Conservation (phyloP, 768 basidiomycete species). For the Mycena maculata region DNA sequence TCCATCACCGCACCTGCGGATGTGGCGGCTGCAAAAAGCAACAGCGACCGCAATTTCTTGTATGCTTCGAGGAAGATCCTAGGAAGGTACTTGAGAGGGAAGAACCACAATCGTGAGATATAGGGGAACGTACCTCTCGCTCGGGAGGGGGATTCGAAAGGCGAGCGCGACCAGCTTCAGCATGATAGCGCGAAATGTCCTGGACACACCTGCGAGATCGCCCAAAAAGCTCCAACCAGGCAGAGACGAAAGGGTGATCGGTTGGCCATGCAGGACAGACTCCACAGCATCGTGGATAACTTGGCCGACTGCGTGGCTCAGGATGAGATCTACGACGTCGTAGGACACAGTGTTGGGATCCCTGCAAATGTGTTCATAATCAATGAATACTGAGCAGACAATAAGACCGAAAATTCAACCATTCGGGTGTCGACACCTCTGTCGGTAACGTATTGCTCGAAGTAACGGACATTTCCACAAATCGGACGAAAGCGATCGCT, state of each 20-base stretch:
- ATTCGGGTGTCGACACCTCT: too few species aligned
- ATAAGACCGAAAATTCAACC: too few species aligned
- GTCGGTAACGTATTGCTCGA: background rate
- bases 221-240: constrained; percentile 1
- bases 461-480: background rate
- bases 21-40: constrained; percentile 15
- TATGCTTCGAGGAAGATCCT: constrained; percentile 6
- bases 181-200: constrained; percentile 15
- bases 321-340: constrained; percentile 12
- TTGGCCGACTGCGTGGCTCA: constrained; percentile 15
- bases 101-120: too few species aligned
- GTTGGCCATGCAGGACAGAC: background rate
- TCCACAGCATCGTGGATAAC: constrained; percentile 9
- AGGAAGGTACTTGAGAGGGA: background rate
- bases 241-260: background rate
- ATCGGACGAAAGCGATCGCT: too few species aligned
- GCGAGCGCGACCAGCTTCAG: constrained; percentile 19
- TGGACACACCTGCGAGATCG: constrained; percentile 25
- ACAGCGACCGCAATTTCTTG: constrained; percentile 7
- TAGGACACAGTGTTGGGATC: background rate
- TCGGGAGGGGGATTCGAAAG: constrained; percentile 14
- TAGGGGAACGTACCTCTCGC: background rate
- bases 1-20: constrained; percentile 5
- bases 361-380: too few species aligned
- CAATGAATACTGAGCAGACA: too few species aligned